Evolutionary conservation across 768 basidiomycete genomes (phyloP).

Genomic region (Xerocomellus chrysenteron): DNA sequence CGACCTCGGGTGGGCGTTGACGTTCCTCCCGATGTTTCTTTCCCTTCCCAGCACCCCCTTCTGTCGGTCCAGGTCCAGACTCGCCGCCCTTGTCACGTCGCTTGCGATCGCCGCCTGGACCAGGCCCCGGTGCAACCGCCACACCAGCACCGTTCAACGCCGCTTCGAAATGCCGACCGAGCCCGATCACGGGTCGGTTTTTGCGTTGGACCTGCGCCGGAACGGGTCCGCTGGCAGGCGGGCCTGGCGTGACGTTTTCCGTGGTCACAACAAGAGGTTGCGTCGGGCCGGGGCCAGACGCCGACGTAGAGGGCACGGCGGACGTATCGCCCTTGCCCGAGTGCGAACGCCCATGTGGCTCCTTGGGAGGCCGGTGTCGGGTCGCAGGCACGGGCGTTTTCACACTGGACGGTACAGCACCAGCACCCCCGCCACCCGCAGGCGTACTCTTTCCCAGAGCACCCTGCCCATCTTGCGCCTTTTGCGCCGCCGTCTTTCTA

Average conservation of each 20-base stretch:
- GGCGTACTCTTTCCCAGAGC: constrained; percentile 1
- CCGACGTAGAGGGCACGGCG: background rate
- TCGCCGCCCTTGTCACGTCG: constrained; percentile 35
- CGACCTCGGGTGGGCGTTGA: background rate
- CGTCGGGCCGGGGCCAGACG: background rate
- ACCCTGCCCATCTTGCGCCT: constrained; percentile 14
- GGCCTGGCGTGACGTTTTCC: constrained; percentile 1
- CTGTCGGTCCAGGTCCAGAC: background rate
- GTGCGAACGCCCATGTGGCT: constrained; percentile 18
- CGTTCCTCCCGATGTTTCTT: constrained; percentile 19
- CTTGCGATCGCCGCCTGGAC: constrained; percentile 32
- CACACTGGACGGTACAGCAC: constrained; percentile 7
- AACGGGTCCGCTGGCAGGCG: constrained; percentile 4
- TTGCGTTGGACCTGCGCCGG: constrained; percentile 34
- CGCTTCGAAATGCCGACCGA: constrained; percentile 70
- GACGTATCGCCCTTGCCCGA: constrained; percentile 5
- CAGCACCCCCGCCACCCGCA: too few species aligned
- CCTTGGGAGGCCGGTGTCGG: constrained; percentile 19
- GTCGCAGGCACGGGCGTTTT: constrained; percentile 9
- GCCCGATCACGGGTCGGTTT: constrained; percentile 57
- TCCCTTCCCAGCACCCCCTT: background rate
- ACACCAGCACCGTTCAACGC: constrained; percentile 67
- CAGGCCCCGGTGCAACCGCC: constrained; percentile 19
- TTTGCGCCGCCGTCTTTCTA: constrained; percentile 32
- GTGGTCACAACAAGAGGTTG: background rate